phyloP scores from a whole-genome alignment of 2,329 filamentous ascomycete species.

The Talaromyces funiculosus region DNA sequence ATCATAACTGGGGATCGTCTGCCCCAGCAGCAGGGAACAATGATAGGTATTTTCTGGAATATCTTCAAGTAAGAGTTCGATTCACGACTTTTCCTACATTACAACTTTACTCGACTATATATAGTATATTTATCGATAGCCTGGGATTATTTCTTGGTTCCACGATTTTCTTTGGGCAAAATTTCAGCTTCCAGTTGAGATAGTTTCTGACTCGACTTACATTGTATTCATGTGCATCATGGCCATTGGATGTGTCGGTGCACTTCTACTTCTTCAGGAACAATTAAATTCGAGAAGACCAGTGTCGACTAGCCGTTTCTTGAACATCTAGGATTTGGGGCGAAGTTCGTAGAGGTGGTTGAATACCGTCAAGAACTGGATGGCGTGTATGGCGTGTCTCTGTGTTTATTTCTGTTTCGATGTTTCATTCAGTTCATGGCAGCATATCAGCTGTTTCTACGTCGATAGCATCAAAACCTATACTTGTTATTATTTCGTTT shows the following conservation, averaged over 20 bases:
- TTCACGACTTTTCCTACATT: background rate
- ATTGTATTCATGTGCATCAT: slow-evolving; percentile 47
- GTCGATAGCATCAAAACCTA: too few relatives aligned
- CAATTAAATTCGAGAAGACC: slow-evolving; percentile 21
- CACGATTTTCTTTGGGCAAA: slow-evolving; percentile 41
- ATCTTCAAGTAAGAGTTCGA: slow-evolving; percentile 35
- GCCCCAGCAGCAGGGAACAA: slow-evolving; percentile 34
- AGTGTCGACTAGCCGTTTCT: background rate
- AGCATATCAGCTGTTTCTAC: background rate
- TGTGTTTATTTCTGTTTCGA: slow-evolving; percentile 32
- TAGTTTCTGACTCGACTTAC: slow-evolving; percentile 49
- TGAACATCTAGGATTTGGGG: background rate
- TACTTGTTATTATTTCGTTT: too few relatives aligned
- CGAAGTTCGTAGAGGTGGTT: slow-evolving; percentile 18
- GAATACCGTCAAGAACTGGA: slow-evolving; percentile 33
- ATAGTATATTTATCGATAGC: too few relatives aligned
- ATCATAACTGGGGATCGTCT: slow-evolving; percentile 46
- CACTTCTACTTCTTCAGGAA: slow-evolving; percentile 45
- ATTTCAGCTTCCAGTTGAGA: slow-evolving; percentile 36
- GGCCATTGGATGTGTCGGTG: slow-evolving; percentile 46
- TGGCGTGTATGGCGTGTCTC: slow-evolving; percentile 19
- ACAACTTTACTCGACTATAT: too few relatives aligned
- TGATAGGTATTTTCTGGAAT: slow-evolving; percentile 34
- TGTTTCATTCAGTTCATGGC: background rate
- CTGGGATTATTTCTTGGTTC: slow-evolving; percentile 41